Conservation (phyloP, 257 asterid genomes). For the Thymus quinquecostatus region DNA sequence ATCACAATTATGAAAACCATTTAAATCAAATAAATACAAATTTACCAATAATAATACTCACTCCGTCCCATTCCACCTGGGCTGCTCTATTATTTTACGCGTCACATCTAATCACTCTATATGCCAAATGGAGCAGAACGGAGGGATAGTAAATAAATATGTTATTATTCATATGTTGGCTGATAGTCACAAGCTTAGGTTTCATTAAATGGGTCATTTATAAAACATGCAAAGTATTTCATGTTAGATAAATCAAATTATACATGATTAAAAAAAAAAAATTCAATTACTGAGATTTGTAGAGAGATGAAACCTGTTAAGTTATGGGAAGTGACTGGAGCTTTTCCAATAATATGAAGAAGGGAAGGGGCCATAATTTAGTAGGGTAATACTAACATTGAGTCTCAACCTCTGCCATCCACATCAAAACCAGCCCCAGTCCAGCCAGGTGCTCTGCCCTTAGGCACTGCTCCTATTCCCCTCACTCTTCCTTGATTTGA, state of each 20-base stretch:
- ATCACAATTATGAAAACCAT: too few relatives aligned
- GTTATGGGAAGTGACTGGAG: constrained; percentile 10
- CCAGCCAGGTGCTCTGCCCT: constrained; percentile 85
- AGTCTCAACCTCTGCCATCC: constrained; percentile 66
- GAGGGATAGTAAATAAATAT: too few relatives aligned
- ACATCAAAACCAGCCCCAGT: constrained; percentile 93
- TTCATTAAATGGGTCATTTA: not conserved
- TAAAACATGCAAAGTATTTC: constrained; percentile 8
- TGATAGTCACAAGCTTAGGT: too few relatives aligned
- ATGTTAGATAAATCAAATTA: not conserved
- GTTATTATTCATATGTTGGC: too few relatives aligned
- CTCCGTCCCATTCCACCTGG: too few relatives aligned
- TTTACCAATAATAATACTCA: too few relatives aligned
- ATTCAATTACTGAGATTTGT: not conserved
- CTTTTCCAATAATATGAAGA: not conserved
- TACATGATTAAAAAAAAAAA: constrained; percentile 12
- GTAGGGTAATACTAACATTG: constrained; percentile 4
- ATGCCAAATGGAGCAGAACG: too few relatives aligned
- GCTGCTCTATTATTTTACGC: too few relatives aligned
- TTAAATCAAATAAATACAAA: too few relatives aligned
- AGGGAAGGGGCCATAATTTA: not conserved
- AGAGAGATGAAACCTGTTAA: constrained; percentile 6
- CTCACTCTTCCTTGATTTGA: constrained; percentile 67
- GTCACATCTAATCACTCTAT: too few relatives aligned
- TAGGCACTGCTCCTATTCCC: constrained; percentile 77